Percentiles rank a stretch among this genome's conserved stretches.
phyloP scores from a whole-genome alignment of 2,329 filamentous ascomycete species.

The Amauroascus niger region DNA sequence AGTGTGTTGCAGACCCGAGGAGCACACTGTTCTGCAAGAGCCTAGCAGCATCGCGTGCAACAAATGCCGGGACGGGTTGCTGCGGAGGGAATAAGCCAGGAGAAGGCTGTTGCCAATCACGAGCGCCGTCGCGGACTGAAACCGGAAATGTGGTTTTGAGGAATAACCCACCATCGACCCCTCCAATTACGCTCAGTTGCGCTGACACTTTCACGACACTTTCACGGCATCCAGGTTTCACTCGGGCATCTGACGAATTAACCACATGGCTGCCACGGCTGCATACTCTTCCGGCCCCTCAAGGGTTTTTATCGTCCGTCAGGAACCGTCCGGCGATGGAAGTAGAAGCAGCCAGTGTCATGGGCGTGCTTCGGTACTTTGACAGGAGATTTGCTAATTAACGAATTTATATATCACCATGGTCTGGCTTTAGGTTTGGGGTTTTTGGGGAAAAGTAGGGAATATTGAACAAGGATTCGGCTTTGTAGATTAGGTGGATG shows the following conservation, averaged over 20 bases:
- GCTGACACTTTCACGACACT: constrained; percentile 72
- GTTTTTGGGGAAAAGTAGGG: not conserved
- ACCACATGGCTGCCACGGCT: constrained; percentile 67
- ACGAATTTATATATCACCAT: constrained; percentile 6
- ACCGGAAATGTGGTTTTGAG: constrained; percentile 15
- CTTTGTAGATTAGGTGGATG: not conserved
- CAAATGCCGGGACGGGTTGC: constrained; percentile 19
- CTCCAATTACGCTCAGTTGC: constrained; percentile 55
- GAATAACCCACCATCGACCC: constrained; percentile 26
- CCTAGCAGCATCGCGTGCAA: constrained; percentile 53
- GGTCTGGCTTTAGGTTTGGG: not conserved
- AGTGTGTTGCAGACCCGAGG: constrained; percentile 67
- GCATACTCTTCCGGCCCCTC: constrained; percentile 44
- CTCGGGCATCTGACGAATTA: constrained; percentile 62
- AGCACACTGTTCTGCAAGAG: constrained; percentile 77
- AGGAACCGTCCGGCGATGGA: constrained; percentile 52
- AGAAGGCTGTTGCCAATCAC: constrained; percentile 53
- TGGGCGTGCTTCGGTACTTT: constrained; percentile 75
- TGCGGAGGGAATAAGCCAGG: constrained; percentile 53
- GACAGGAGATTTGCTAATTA: constrained; percentile 55
- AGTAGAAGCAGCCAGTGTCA: constrained; percentile 73
- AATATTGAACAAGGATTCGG: not conserved
- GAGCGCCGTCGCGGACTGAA: constrained; percentile 23
- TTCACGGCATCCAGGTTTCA: constrained; percentile 65
- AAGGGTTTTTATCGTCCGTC: constrained; percentile 26